Conservation (phyloP, 1,139 yeast genomes). For the Hansenula sp. region DNA sequence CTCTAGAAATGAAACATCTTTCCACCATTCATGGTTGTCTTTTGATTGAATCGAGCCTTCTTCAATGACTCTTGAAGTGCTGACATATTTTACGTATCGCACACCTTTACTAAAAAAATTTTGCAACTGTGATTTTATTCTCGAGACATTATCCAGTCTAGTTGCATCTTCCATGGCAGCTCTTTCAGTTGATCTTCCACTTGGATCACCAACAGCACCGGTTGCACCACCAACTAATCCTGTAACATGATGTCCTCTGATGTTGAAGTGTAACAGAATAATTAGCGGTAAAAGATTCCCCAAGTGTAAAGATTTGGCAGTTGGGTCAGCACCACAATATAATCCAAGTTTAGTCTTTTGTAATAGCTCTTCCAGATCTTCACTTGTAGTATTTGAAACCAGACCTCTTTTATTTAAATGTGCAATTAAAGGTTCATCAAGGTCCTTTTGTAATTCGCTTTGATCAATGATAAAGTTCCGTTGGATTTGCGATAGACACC, state of each 20-base stretch:
- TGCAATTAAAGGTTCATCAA: conserved; percentile 19
- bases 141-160: conserved; percentile 53
- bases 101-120: conserved; percentile 60
- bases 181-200: conserved; percentile 83
- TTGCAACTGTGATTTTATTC: conserved; percentile 60
- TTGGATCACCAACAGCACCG: conserved; percentile 95
- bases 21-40: conserved; percentile 89
- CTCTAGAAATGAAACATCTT: conserved; percentile 64
- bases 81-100: conserved; percentile 55
- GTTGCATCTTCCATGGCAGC: conserved; percentile 45
- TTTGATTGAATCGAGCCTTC: conserved; percentile 41
- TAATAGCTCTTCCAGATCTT: conserved; percentile 22
- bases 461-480: conserved; percentile 15
- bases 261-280: conserved; percentile 76
- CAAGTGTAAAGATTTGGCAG: conserved; percentile 83
- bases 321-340: conserved; percentile 97
- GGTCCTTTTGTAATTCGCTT: conserved; percentile 15
- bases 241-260: conserved; percentile 79
- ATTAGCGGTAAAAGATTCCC: conserved; percentile 89
- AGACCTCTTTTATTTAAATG: conserved; percentile 29
- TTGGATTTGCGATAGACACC: not conserved
- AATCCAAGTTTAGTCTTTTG: conserved; percentile 35
- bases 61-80: conserved; percentile 40
- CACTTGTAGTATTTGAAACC: conserved; percentile 26
- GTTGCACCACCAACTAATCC: conserved; percentile 98